phyloP scores from a whole-genome alignment of 495 filamentous ascomycete genomes.

The Aspergillus indologenus region DNA sequence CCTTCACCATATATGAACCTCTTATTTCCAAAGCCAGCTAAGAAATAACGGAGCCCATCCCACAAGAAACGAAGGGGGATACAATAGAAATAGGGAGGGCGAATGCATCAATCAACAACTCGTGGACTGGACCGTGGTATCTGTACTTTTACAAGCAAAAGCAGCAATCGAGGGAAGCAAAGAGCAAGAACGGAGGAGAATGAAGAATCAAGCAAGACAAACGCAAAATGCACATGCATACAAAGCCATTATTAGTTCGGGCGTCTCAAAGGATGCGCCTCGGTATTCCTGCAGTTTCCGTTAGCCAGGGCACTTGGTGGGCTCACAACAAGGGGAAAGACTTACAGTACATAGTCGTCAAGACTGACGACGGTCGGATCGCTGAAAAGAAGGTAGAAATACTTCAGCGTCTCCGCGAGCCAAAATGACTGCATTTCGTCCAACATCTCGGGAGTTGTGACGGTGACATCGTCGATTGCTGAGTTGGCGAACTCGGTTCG shows the following conservation, averaged over 20 bases:
- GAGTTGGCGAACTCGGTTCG: slow-evolving; percentile 64
- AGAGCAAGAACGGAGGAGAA: no score
- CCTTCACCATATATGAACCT: slow-evolving; percentile 2
- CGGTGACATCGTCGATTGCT: slow-evolving; percentile 73
- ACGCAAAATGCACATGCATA: slow-evolving; percentile 7
- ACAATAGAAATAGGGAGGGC: not conserved
- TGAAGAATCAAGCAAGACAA: slow-evolving; percentile 8
- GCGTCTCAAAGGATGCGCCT: slow-evolving; percentile 53
- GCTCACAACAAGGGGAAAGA: slow-evolving; percentile 8
- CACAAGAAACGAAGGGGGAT: not conserved
- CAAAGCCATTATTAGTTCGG: slow-evolving; percentile 24
- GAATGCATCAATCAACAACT: slow-evolving; percentile 8
- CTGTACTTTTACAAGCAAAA: slow-evolving; percentile 21
- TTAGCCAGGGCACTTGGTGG: slow-evolving; percentile 3
- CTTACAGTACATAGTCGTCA: slow-evolving; percentile 79
- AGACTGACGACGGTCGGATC: slow-evolving; percentile 70
- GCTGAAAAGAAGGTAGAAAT: slow-evolving; percentile 74
- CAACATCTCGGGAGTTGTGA: slow-evolving; percentile 32
- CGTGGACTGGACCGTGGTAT: slow-evolving; percentile 15
- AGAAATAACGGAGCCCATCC: slow-evolving; percentile 5
- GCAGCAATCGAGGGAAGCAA: slow-evolving; percentile 4
- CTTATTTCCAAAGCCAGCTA: slow-evolving; percentile 9
- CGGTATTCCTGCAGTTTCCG: slow-evolving; percentile 45
- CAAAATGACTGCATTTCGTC: slow-evolving; percentile 61
- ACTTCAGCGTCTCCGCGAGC: slow-evolving; percentile 76